Conservation (phyloP, 805 yeast genomes). For the Kockiozyma suomiensis region DNA sequence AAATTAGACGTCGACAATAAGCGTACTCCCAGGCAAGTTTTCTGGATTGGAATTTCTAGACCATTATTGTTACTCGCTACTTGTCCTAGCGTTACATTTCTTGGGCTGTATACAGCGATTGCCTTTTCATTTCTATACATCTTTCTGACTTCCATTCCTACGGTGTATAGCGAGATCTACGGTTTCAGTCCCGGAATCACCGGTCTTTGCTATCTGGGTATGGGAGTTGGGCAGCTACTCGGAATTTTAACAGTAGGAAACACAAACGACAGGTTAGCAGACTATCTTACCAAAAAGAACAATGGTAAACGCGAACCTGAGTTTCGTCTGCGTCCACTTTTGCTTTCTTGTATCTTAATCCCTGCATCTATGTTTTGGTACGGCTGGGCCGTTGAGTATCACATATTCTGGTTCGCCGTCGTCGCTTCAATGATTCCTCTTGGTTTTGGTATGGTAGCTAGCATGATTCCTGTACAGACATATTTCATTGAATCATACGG, state of each 20-base stretch:
- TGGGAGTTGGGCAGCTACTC: conserved; percentile 56
- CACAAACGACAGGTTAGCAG: conserved; percentile 48
- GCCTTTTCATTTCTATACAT: conserved; percentile 59
- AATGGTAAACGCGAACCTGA: conserved; percentile 47
- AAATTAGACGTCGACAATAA: conserved; percentile 48
- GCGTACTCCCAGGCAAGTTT: conserved; percentile 44
- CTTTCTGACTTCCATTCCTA: conserved; percentile 62
- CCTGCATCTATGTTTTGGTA: conserved; percentile 54
- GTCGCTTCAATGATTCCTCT: conserved; percentile 57
- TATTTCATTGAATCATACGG: conserved; percentile 48
- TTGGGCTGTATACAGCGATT: conserved; percentile 60
- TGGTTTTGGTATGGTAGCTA: conserved; percentile 45
- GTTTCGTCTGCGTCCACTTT: conserved; percentile 50
- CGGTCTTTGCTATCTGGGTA: conserved; percentile 62
- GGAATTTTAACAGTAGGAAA: conserved; percentile 56
- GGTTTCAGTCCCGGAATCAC: conserved; percentile 50
- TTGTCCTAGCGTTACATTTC: conserved; percentile 59
- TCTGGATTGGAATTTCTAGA: conserved; percentile 53
- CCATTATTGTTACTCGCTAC: conserved; percentile 52
- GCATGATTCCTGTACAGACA: conserved; percentile 45
- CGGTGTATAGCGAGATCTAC: conserved; percentile 53
- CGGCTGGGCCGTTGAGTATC: conserved; percentile 53
- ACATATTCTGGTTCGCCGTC: conserved; percentile 56
- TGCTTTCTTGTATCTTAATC: conserved; percentile 51
- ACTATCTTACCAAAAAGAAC: conserved; percentile 39